Base-by-base conservation (phyloP, 495 filamentous ascomycete genomes). In the Neurospora sp. region DNA sequence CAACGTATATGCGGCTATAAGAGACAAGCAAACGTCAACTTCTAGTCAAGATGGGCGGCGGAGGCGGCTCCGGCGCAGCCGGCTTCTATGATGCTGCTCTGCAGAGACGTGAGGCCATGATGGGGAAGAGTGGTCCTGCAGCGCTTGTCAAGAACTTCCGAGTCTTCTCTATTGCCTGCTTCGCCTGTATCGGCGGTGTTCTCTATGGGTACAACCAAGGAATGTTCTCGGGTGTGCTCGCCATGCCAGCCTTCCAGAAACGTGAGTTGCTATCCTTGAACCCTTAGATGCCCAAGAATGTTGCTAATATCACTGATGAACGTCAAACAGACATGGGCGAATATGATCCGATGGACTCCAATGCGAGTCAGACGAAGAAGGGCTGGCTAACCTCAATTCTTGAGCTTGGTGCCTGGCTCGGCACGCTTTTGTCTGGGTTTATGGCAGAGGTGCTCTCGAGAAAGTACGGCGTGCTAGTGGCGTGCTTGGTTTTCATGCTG, bases 381-480 rank as follows among this genome's bases (percentile, higher is more conserved):
- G 92, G 92, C 39, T 93, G 92, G 89, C 83, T 94, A 69, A 92
- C 92, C 6, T 88, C 93, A 2, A 94, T 94, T 72, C 88, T 95
- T 74, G 89, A 94, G 75, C 86, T 96, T 4, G 93, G 93, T 79
- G 93, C 93, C 44, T 94, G 92, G 93, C 75, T 93, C 69, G 93
- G 93, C 9, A 90, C 91, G 0, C 85, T 95, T 68, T 86, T 91
- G 68, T 92, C 89, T 69, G 92, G 92, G 1, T 92, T 93, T 77
- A 79, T 95, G 45, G 91, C 91, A 42, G 92, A 96, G 81, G 85
- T 87, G 16, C 77, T 92, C 42, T 92, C 90, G 5, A 86, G 93
- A 14, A 94, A 94, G 80, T 88, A 90, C 77, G 88, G 89, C 8
- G 90, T 96, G 69, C 80, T 94, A 39, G 80, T 95, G 53, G 90